phyloP scores from a whole-genome alignment of 305 asterid species.

The Fraxinus velutina region DNA sequence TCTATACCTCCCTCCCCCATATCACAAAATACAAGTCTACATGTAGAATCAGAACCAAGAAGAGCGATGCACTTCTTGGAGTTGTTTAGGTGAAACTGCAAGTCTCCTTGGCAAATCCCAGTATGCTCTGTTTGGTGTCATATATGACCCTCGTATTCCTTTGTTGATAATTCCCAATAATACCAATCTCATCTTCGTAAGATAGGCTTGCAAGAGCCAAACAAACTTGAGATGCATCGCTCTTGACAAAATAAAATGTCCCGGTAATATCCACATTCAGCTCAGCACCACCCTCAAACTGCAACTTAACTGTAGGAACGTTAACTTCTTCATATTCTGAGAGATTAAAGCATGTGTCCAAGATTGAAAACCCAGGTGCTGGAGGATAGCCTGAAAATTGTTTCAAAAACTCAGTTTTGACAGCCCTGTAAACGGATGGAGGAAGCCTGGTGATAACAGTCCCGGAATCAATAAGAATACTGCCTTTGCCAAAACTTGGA shows the following conservation, averaged over 20 bases:
- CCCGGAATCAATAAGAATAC: constrained; percentile 74
- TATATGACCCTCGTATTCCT: constrained; percentile 69
- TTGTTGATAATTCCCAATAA: constrained; percentile 91
- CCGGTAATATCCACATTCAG: constrained; percentile 66
- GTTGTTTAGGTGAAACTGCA: constrained; percentile 48
- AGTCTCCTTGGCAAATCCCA: constrained; percentile 82
- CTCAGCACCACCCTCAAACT: constrained; percentile 61
- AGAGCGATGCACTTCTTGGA: background rate
- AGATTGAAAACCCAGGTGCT: constrained; percentile 63
- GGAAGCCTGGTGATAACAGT: constrained; percentile 76
- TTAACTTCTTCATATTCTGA: constrained; percentile 60
- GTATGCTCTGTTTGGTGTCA: constrained; percentile 54
- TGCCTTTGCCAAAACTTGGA: constrained; percentile 41
- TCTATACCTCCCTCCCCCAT: constrained; percentile 29
- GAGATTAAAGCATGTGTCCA: constrained; percentile 79
- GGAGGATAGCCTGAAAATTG: constrained; percentile 67
- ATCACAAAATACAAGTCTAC: constrained; percentile 20
- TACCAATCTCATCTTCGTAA: constrained; percentile 64
- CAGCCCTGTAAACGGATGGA: constrained; percentile 56
- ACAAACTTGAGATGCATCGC: constrained; percentile 80
- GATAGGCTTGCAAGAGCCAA: constrained; percentile 79
- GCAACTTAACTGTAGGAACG: constrained; percentile 59
- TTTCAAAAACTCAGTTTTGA: constrained; percentile 67
- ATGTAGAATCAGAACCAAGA: constrained; percentile 24
- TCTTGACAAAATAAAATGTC: constrained; percentile 57